Evolutionary conservation across 2,329 filamentous ascomycete species (phyloP), one percentile per base, ranked within the genome.

Genomic region (Phaeophleospora eucalypticola): DNA sequence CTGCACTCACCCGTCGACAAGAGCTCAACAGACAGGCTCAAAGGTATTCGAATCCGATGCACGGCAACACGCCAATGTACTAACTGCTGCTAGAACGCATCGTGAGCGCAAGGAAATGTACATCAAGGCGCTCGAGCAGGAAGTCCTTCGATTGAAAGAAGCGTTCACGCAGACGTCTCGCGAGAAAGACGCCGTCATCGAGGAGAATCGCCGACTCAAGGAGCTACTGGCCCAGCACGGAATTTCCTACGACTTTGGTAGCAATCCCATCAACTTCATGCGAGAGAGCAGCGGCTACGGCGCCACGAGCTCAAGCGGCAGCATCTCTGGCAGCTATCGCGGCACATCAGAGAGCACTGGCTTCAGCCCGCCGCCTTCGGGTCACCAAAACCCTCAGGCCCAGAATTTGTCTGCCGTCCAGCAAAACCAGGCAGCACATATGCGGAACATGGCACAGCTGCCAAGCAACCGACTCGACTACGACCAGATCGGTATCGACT

Each of bases 21-120:
- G 91, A 97, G 68, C 74, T 97, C 51, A 97, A 97, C 65, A 82
- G 93, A 54, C 91, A 97, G 71, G 93, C 93, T 21, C 93, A 97
- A 69, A 85, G 90, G 90, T 94, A 80, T 7, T 18, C n/a, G n/a
- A n/a, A n/a, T n/a, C n/a, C n/a, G n/a, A n/a, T n/a, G n/a, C n/a
- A n/a, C n/a, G n/a, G n/a, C 37, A 12, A 17, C 21, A 17, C 33
- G n/a, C 21, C n/a, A 16, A 24, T 20, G 4, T 32, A 39, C 41
- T 47, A 45, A 54, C 39, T 2, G 16, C 3, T 6, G 14, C 0
- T 64, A 95, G 93, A 64, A 97, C 93, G 15, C 93, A 98, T 69
- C 89, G 93, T 46, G 93, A 97, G 71, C 83, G 93, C 57, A 97
- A 97, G 68, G 93, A 97, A 70, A 79, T 89, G 60, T 97, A 97